phyloP scores from a whole-genome alignment of 179 eudicot species.

The Camellia oleifera region DNA sequence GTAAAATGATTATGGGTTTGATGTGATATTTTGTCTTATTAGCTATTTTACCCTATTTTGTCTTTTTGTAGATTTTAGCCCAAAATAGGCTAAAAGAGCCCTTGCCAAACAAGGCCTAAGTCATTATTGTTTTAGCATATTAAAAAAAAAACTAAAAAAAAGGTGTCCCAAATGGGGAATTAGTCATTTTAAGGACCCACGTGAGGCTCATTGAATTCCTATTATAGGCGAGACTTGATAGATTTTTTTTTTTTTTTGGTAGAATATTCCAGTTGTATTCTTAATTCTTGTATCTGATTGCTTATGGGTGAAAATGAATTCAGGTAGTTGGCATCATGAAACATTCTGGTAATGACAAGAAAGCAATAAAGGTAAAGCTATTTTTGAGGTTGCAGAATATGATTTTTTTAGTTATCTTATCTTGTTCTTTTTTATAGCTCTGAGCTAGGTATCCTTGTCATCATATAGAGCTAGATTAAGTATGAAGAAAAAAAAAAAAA shows the following conservation, averaged over 20 bases:
- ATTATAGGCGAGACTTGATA: not conserved
- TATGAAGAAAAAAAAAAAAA: not conserved
- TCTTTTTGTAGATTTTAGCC: too few relatives aligned
- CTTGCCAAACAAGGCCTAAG: not conserved
- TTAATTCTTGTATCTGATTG: constrained; percentile 15
- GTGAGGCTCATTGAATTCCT: not conserved
- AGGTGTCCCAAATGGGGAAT: not conserved
- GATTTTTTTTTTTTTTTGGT: not conserved
- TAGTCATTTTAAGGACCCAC: not conserved
- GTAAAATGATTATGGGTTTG: too few relatives aligned
- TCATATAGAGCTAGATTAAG: not conserved
- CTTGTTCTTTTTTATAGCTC: not conserved
- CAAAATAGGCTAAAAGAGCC: too few relatives aligned
- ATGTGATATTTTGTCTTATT: too few relatives aligned
- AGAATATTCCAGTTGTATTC: not conserved
- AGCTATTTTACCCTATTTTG: too few relatives aligned
- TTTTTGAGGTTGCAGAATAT: not conserved
- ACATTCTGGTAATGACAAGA: constrained; percentile 26
- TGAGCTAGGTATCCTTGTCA: not conserved
- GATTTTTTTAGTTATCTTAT: not conserved
- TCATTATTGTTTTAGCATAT: not conserved
- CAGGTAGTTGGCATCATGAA: constrained; percentile 51
- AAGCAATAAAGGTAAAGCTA: constrained; percentile 58
- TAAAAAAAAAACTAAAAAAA: not conserved
- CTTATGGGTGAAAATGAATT: constrained; percentile 27